Percentiles rank a stretch among this genome's conserved stretches.
phyloP scores from a whole-genome alignment of 1,284 basidiomycete species.

The Boletus smithii region DNA sequence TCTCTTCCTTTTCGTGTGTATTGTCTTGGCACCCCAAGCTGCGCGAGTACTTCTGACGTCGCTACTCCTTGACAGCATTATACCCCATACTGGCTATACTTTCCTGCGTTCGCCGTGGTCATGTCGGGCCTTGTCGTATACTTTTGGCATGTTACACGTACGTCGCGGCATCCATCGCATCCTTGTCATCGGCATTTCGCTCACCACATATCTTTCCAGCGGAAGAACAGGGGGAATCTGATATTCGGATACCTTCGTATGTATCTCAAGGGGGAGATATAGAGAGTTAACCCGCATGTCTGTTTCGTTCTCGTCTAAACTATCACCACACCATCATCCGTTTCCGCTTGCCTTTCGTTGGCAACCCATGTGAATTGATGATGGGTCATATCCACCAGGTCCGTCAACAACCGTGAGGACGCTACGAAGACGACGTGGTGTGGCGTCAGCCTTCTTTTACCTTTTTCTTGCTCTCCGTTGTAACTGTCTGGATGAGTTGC shows the following conservation, averaged over 20 bases:
- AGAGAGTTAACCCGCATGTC: slow-evolving; percentile 11
- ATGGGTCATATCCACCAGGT: too few species aligned
- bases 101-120: slow-evolving; percentile 67
- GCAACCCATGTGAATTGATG: background rate
- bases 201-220: slow-evolving; percentile 14
- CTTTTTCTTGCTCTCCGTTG: too few species aligned
- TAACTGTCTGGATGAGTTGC: too few species aligned
- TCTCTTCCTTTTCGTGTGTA: slow-evolving; percentile 61
- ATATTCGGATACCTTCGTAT: slow-evolving; percentile 26
- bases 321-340: background rate
- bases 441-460: background rate
- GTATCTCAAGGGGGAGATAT: slow-evolving; percentile 2
- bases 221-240: slow-evolving; percentile 29
- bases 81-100: slow-evolving; percentile 80
- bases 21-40: background rate
- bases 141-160: slow-evolving; percentile 79
- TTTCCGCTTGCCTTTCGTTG: too few species aligned
- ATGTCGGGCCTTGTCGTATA: slow-evolving; percentile 70
- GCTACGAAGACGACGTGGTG: background rate
- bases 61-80: slow-evolving; percentile 53
- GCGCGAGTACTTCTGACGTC: background rate
- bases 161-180: slow-evolving; percentile 30
- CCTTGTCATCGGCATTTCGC: background rate
- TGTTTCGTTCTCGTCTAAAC: background rate
- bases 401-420: background rate